These are phyloP conservation scores for Macrotyloma uniflorum DNA, from an alignment of 306 rosid species.

Conservation along the genomic window DNA sequence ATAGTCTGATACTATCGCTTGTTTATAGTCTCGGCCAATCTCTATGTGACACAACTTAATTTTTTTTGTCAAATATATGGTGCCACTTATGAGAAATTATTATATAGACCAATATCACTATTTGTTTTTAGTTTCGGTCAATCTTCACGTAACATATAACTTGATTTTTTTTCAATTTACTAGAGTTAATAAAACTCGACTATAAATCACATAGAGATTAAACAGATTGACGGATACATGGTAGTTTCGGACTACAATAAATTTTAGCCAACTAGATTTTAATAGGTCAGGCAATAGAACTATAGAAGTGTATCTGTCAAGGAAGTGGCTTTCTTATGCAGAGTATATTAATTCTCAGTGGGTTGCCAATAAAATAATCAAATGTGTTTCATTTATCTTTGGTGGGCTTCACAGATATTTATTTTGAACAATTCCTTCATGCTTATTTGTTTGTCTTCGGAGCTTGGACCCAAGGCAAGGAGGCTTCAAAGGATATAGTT, in stretches of 20 bases:
- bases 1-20: background rate
- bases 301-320: background rate
- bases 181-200: background rate
- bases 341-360: background rate
- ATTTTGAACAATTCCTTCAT: background rate
- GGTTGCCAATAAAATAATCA: background rate
- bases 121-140: background rate
- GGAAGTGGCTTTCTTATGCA: background rate
- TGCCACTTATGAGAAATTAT: background rate
- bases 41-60: background rate
- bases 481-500: background rate
- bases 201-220: background rate
- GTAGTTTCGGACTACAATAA: background rate
- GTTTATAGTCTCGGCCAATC: background rate
- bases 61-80: background rate
- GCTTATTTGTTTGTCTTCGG: background rate
- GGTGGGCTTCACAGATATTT: background rate
- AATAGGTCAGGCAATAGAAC: background rate
- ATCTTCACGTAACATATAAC: background rate
- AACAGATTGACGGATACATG: background rate
- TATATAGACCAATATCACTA: background rate
- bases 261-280: background rate
- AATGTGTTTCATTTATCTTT: background rate
- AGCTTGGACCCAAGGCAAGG: background rate
- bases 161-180: background rate